Evolutionary conservation across 805 yeast species (phyloP), one percentile per base, ranked within the genome.

Genomic region (Kluyveromyces nonfermentans): DNA sequence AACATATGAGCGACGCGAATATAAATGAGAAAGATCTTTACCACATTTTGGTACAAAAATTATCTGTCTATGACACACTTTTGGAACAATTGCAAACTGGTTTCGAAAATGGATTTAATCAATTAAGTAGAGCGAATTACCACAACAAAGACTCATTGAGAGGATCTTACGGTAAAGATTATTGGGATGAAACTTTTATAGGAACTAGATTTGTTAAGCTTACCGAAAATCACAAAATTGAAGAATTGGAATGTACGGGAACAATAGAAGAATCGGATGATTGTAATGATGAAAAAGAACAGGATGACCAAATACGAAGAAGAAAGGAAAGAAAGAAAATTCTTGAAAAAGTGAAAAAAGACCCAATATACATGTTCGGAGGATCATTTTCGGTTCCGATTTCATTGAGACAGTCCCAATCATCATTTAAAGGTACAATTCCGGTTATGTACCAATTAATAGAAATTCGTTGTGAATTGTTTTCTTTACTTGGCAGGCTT

Each of bases 351-450:
- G 35, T 34, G 16, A 33, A 40, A 9, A 41, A 39, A n/a, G 60
- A 61, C 35, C 63, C 65, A 7, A 50, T 61, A 7, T 39, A 38
- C 7, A 61, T 61, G 65, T 61, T 61, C 48, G 64, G 63, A 1
- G 62, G 56, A 10, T 56, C 50, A 3, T 46, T 61, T 14, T 46
- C 56, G 4, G 44, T 54, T 4, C 65, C 65, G 12, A 33, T 44
- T 1, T 50, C 58, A 16, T 35, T 61, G 35, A 50, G 62, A 42
- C 54, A 53, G 33, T 51, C 51, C 25, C 64, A 61, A 41, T 37
- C 51, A 18, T 48, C 52, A 28, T 61, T 59, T 37, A 55, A 53
- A 45, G 53, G 57, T 25, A 45, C 46, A 15, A 45, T 56, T 5
- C 54, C 53, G 2, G 18, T 59, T 9, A 40, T 57, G 16, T 41